Evolutionary conservation across 2,329 filamentous ascomycete genomes (phyloP).

Genomic region (Nigrospora sphaerica): DNA sequence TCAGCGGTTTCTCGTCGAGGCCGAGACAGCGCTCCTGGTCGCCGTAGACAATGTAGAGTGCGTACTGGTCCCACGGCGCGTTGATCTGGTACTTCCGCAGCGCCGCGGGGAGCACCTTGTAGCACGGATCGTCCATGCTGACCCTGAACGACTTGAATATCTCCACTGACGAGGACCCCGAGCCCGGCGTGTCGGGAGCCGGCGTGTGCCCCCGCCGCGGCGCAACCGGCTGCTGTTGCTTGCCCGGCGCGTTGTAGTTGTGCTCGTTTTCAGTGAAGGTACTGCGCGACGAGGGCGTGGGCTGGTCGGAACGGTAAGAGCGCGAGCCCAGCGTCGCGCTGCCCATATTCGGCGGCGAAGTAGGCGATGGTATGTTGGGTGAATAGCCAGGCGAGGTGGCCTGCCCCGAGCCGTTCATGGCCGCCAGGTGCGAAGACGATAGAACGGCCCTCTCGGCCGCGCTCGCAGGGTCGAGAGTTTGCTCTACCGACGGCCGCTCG

Average conservation of each 20-base stretch:
- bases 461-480: constrained; percentile 60
- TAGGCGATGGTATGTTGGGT: constrained; percentile 64
- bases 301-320: constrained; percentile 51
- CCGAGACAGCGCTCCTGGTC: constrained; percentile 92
- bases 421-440: constrained; percentile 62
- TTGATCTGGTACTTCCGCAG: constrained; percentile 98
- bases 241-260: constrained; percentile 19
- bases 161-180: constrained; percentile 63
- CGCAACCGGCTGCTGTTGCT: constrained; percentile 25
- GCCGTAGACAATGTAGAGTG: constrained; percentile 97
- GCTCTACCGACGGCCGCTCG: constrained; percentile 57
- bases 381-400: constrained; percentile 50
- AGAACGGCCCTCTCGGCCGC: constrained; percentile 61
- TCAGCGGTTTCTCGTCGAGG: constrained; percentile 86
- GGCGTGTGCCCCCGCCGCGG: constrained; percentile 56
- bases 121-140: constrained; percentile 94
- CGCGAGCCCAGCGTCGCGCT: constrained; percentile 50
- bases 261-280: constrained; percentile 48
- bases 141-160: constrained; percentile 99
- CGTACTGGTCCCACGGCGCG: constrained; percentile 94
- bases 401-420: constrained; percentile 58
- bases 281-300: constrained; percentile 45
- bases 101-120: constrained; percentile 92
- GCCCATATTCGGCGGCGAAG: constrained; percentile 53
- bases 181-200: constrained; percentile 52